Base-by-base conservation (phyloP, 2,329 filamentous ascomycete species). In the Penicillium sp. region DNA sequence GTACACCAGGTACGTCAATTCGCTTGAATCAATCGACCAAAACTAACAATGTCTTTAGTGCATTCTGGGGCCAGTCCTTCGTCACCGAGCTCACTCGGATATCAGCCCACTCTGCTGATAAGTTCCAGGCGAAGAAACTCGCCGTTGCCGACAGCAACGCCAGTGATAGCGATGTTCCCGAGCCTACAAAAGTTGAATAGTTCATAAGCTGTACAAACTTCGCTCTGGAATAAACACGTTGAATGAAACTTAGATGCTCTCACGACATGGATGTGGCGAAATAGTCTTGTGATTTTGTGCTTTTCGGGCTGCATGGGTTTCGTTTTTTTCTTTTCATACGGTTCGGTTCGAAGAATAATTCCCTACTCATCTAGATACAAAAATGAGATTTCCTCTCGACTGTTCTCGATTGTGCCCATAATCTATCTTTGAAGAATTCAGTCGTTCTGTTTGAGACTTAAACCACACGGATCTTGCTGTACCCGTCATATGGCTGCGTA, bases 51-150 rank as follows among this genome's bases (percentile, higher is more conserved):
- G 13, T 13, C 29, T 8, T 50, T 59, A 87, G 91, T 73, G 90
- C 93, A 10, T 97, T 95, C 88, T 98, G 93, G 93, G 93, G 93
- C 26, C 86, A 93, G 73, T 93, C 89, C 64, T 98, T 98, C 72
- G 92, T 97, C 50, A 85, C 85, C 13, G 93, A 97, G 76, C 83
- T 98, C 62, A 85, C 78, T 8, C 80, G 82, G 59, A 85, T 87
- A 63, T 84, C 83, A 19, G 76, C 65, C 2, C 70, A 71, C 42
- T 70, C 73, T 7, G 69, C 72, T 42, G 71, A 71, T 43, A 76
- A 75, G 51, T 68, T 75, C 48, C 70, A 74, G 42, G 61, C 71
- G 7, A 70, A 68, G 57, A 70, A 73, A 57, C 55, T 71, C 25
- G 61, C 64, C 26, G 26, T 66, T 26, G 46, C 46, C 9, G 52